Base-by-base conservation (phyloP, 2,329 filamentous ascomycete genomes). In the Fusarium sp. region DNA sequence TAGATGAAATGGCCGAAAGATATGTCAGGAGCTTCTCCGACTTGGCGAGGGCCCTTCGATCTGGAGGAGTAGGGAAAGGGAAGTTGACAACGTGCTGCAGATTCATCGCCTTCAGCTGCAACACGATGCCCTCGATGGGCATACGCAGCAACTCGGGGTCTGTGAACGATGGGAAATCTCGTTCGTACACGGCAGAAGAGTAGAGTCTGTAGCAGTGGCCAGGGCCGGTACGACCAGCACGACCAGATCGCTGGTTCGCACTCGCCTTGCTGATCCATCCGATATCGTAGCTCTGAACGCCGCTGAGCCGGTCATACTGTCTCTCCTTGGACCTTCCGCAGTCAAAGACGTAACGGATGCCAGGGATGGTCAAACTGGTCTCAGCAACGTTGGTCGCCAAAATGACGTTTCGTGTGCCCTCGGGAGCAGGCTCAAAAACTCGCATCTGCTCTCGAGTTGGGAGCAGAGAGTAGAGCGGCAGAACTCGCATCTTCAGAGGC, bases 201-300 rank as follows among this genome's bases (percentile, higher is more conserved):
- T 98, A 99, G 6, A 99, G 85, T 66, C 95, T 88, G 85, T 98
- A 99, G 83, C 96, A 98, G 83, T 99, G 97, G 9, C 97, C 97
- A 2, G 97, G 95, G 0, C 95, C 96, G 5, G 96, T 99, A 87
- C 97, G 92, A 73, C 97, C 97, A 66, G 97, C 97, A 88, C 97
- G 94, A 84, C 97, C 97, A 68, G 95, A 91, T 81, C 97, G 90
- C 83, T 99, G 97, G 74, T 92, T 94, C 9, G 97, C 96, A 81
- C 95, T 97, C 31, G 97, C 97, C 85, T 99, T 98, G 85, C 95
- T 98, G 81, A 98, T 97, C 95, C 96, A 99, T 45, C 93, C 93
- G 63, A 99, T 91, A 78, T 98, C 94, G 80, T 98, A 99, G 79
- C 93, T 98, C 81, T 99, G 97, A 1, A 99, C 96, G 5, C 96